Conservation (phyloP, 2,329 filamentous ascomycete species). For the Diplodia seriata region DNA sequence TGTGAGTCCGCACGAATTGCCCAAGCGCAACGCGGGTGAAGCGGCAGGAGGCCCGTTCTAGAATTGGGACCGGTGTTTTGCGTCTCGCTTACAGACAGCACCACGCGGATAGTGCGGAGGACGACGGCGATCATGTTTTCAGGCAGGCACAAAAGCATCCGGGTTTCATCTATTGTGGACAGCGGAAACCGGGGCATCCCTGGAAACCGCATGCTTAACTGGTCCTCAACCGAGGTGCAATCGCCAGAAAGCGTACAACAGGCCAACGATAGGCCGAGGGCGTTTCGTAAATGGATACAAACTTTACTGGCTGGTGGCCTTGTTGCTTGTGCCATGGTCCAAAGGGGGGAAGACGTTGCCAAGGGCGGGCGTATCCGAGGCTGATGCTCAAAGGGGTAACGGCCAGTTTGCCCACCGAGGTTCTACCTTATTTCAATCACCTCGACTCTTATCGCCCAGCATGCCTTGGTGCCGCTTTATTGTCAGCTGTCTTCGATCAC, state of each 20-base stretch:
- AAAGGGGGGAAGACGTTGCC: constrained; percentile 10
- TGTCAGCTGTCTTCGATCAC: background rate
- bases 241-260: background rate
- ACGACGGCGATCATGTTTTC: background rate
- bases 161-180: constrained; percentile 20
- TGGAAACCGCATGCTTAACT: background rate
- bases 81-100: constrained; percentile 8
- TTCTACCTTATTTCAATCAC: constrained; percentile 1
- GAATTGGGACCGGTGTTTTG: constrained; percentile 8
- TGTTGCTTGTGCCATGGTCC: background rate
- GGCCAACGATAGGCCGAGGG: background rate
- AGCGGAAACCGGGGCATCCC: background rate
- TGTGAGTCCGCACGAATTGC: background rate
- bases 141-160: background rate
- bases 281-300: background rate
- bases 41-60: background rate
- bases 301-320: background rate
- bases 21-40: background rate
- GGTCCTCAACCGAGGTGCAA: background rate
- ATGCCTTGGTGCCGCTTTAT: background rate
- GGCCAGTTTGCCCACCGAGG: background rate
- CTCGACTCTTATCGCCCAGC: background rate
- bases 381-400: constrained; percentile 8
- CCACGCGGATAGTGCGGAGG: background rate
- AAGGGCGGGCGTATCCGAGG: constrained; percentile 27